Percentiles rank a stretch among this genome's conserved stretches.
phyloP scores from a whole-genome alignment of 2,329 filamentous ascomycete genomes.

The Hypoxylon sp. region DNA sequence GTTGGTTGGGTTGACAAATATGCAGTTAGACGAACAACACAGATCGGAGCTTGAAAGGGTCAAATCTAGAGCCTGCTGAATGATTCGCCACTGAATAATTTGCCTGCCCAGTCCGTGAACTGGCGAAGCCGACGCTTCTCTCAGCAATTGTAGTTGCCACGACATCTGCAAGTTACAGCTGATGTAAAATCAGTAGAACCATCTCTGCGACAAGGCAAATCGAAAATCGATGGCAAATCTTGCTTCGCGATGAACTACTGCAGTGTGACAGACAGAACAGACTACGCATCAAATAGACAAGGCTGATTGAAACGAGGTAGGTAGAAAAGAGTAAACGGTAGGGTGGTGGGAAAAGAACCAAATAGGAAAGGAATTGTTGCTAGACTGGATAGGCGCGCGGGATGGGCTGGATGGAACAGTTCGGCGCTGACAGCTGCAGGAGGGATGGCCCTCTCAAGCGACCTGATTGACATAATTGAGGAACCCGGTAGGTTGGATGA shows the following conservation, averaged over 20 bases:
- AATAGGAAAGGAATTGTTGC: slow-evolving; percentile 9
- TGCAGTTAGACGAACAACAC: slow-evolving; percentile 24
- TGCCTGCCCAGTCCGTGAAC: too few species aligned
- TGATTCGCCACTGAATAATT: slow-evolving; percentile 25
- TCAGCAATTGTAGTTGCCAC: slow-evolving; percentile 14
- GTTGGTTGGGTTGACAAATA: slow-evolving; percentile 24
- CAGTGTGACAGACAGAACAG: slow-evolving; percentile 32
- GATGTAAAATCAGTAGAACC: too few species aligned
- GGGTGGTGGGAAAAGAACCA: slow-evolving; percentile 6
- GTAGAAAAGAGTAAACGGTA: slow-evolving; percentile 2
- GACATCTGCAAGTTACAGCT: slow-evolving; percentile 17
- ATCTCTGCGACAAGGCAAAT: too few species aligned
- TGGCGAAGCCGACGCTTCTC: too few species aligned
- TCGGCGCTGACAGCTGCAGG: slow-evolving; percentile 20
- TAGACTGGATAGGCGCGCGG: slow-evolving; percentile 23
- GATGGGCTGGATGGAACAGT: slow-evolving; percentile 12
- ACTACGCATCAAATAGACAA: slow-evolving; percentile 33
- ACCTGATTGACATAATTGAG: slow-evolving; percentile 26
- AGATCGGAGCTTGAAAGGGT: slow-evolving; percentile 5
- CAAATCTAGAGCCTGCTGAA: slow-evolving; percentile 17
- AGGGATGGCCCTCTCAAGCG: slow-evolving; percentile 21
- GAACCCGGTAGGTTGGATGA: slow-evolving; percentile 35
- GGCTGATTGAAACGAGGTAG: slow-evolving; percentile 23
- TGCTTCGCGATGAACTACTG: slow-evolving; percentile 33
- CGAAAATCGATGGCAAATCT: slow-evolving; percentile 28